Base-by-base conservation (phyloP, 306 rosid genomes). In the Acacia acuminata region DNA sequence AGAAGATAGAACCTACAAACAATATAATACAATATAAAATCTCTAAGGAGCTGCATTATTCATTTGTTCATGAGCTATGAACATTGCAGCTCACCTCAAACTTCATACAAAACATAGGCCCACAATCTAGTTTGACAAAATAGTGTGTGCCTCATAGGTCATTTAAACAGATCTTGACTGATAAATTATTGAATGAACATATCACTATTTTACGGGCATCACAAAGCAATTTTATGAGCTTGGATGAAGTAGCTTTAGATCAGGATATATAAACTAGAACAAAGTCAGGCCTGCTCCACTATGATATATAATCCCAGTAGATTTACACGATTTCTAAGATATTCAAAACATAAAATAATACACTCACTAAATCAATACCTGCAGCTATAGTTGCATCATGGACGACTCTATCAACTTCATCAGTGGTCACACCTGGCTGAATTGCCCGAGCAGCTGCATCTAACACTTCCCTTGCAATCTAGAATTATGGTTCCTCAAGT, bases 311-410 rank as follows among this genome's bases (percentile, higher is more conserved):
- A 42, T 55, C 58, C 14, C 60, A 75, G 63, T 56, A 67, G 73
- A 67, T 43, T 38, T 44, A 45, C 48, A 55, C 45, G 27, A 69
- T 75, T 69, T 53, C 76, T 53, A 40, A 40, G 19, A 78, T 58
- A 30, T 42, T 36, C 63, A 38, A 30, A n/a, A 27, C 44, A 24
- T 10, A 47, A 75, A 17, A 75, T 48, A 66, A 69, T n/a, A 60
- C 22, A 76, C 15, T 38, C 25, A 32, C 22, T 82, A 63, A 60
- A 64, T 72, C 53, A 82, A 66, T 87, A 94, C 99, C 99, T 53
- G 94, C 97, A 75, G 91, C 96, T 66, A 94, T 83, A 70, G 98
- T 96, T 72, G 97, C 93, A 77, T 96, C 99, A 58, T 96, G 98
- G 84, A 94, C 97, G 63, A 96, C 97, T 80, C 85, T 87, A 79